Evolutionary conservation across 345 rosid species (phyloP), one percentile per base, ranked within the genome.

Genomic region (Leavenworthia alabamica): DNA sequence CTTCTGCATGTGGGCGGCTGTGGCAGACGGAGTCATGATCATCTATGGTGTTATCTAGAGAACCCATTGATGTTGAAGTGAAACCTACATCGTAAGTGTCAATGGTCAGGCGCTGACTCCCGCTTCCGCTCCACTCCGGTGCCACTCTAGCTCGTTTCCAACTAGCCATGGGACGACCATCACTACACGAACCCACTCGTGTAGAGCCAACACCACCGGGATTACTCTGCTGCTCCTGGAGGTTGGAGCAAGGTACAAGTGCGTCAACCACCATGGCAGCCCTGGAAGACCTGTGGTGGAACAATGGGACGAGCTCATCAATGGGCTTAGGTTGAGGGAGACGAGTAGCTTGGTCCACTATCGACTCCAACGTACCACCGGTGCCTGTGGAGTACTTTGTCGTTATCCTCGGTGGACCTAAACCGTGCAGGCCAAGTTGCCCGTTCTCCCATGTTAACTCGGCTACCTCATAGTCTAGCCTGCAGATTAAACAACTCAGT

Each of bases 391-490:
- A 49, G 75, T 77, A 78, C 73, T 81, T 82, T 1, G 43, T 54
- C 2, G 61, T 65, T 33, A 47, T 43, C 7, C 89, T 85, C 59
- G 88, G 82, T 19, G 79, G 81, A 3, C 94, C 83, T 60, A 86
- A 76, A 20, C 85, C 82, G 80, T 89, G 93, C 85, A 85, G 74
- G 71, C 84, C 80, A 15, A 93, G 56, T 44, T 89, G 97, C 3
- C 97, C 97, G 64, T 89, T 93, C 73, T 89, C 83, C 99, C 99
- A 93, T 28, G 97, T 93, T 67, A 93, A 77, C 78, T 93, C 99
- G 16, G 97, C 86, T 27, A 93, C 94, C 75, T 84, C 97, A 26
- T 78, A 83, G 62, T 80, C 79, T 52, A 63, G 62, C 79, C 99
- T 92, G 86, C 70, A 59, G 7, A 13, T 41, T 19, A 29, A 3